phyloP scores from a whole-genome alignment of 306 rosid genomes.

The Coriaria nepalensis region DNA sequence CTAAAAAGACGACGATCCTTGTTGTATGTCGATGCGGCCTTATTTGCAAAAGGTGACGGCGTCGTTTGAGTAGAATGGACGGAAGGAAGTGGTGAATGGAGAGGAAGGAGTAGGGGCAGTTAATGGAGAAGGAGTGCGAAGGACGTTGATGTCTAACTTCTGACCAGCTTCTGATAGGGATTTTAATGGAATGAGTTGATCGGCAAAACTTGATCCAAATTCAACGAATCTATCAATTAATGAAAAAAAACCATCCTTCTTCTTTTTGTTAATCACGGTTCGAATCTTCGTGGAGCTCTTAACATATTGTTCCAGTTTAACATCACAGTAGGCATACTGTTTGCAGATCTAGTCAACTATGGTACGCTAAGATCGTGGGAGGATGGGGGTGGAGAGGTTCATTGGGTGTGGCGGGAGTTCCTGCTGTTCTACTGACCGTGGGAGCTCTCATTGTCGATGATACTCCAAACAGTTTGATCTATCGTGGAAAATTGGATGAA shows the following conservation, averaged over 20 bases:
- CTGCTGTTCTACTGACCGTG: neutral
- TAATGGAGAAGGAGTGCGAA: conserved; percentile 6
- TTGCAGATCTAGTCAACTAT: conserved; percentile 55
- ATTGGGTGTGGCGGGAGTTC: neutral
- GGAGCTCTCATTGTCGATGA: conserved; percentile 1
- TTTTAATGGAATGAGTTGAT: too few relatives aligned
- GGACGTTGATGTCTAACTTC: conserved; percentile 61
- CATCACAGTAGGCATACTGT: conserved; percentile 67
- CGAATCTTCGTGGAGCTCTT: conserved; percentile 80
- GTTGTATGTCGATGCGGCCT: too few relatives aligned
- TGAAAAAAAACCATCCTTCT: too few relatives aligned
- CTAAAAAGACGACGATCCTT: too few relatives aligned
- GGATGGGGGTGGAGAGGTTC: neutral
- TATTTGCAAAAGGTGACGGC: too few relatives aligned
- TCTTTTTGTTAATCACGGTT: too few relatives aligned
- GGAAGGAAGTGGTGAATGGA: too few relatives aligned
- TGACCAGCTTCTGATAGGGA: too few relatives aligned
- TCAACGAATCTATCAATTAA: too few relatives aligned
- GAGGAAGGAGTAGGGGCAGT: too few relatives aligned
- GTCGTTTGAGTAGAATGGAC: too few relatives aligned
- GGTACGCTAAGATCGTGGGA: conserved; percentile 31
- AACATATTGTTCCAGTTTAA: conserved; percentile 65
- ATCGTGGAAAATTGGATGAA: neutral
- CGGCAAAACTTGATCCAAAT: too few relatives aligned
- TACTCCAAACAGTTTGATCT: conserved; percentile 1